Percentiles rank a stretch among this genome's conserved stretches.
Evolutionary conservation across 2,329 filamentous ascomycete genomes (phyloP).

Genomic region (Fusarium sublunatum): DNA sequence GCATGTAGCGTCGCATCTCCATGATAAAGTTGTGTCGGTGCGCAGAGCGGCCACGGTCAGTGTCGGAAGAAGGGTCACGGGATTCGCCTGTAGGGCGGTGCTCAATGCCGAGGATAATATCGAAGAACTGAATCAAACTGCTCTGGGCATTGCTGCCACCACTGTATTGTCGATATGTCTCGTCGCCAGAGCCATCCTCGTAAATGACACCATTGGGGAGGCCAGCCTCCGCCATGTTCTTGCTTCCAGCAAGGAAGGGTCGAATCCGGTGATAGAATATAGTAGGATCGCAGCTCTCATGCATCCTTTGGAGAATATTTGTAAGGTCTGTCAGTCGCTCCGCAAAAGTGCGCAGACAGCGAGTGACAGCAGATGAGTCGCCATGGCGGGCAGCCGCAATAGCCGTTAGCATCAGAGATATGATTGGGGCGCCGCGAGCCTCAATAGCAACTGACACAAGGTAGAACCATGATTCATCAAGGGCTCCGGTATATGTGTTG

Average conservation of each 20-base stretch:
- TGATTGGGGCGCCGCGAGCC: slow-evolving; percentile 85
- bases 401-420: slow-evolving; percentile 88
- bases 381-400: slow-evolving; percentile 80
- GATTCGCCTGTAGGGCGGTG: slow-evolving; percentile 89
- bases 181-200: slow-evolving; percentile 77
- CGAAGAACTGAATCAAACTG: slow-evolving; percentile 97
- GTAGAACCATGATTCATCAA: slow-evolving; percentile 99
- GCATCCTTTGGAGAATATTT: slow-evolving; percentile 84
- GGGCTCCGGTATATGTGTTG: slow-evolving; percentile 89
- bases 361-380: slow-evolving; percentile 77
- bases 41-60: slow-evolving; percentile 57
- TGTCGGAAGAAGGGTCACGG: slow-evolving; percentile 57
- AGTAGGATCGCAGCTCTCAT: slow-evolving; percentile 92
- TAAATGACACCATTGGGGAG: slow-evolving; percentile 89
- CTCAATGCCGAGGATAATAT: slow-evolving; percentile 88
- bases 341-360: slow-evolving; percentile 83
- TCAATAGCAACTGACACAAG: slow-evolving; percentile 96
- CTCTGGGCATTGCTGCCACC: slow-evolving; percentile 98
- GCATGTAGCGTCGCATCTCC: slow-evolving; percentile 98
- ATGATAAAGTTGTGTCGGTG: slow-evolving; percentile 84
- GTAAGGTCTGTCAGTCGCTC: slow-evolving; percentile 89
- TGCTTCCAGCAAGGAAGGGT: slow-evolving; percentile 95
- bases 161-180: slow-evolving; percentile 83
- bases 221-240: slow-evolving; percentile 96
- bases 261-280: slow-evolving; percentile 96